Conservation (phyloP, 1,139 yeast species). For the Candida sp. region DNA sequence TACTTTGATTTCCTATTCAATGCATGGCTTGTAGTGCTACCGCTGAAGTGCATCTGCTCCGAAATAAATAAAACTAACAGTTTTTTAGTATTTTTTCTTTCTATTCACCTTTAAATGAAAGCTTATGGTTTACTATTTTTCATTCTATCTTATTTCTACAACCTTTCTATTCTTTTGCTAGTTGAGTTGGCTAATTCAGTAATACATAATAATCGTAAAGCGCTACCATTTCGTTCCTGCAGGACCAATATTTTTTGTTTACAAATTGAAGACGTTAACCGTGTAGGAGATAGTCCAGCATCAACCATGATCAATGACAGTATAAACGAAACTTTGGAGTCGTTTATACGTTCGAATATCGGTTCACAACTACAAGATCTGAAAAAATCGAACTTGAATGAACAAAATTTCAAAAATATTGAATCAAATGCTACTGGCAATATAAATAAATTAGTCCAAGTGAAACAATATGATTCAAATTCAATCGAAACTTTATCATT, state of each 20-base stretch:
- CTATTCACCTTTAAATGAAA: no score
- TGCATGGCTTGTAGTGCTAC: no score
- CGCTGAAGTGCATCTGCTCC: no score
- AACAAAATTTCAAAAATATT: conserved; percentile 8
- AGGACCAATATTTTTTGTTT: neutral
- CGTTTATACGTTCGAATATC: conserved; percentile 8
- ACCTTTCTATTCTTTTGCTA: no score
- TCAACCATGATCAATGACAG: neutral
- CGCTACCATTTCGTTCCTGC: no score
- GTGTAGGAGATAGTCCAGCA: neutral
- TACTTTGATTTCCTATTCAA: no score
- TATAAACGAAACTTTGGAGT: neutral
- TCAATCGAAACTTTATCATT: conserved; percentile 10
- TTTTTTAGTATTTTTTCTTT: no score
- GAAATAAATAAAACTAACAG: no score
- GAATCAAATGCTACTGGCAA: conserved; percentile 4
- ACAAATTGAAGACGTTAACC: neutral
- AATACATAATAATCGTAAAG: no score
- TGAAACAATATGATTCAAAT: conserved; percentile 4
- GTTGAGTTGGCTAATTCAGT: no score
- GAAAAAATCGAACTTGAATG: conserved; percentile 8
- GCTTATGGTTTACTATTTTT: no score
- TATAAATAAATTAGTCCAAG: conserved; percentile 3
- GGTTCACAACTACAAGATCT: conserved; percentile 8
- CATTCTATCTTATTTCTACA: no score